Evolutionary conservation across 495 filamentous ascomycete genomes (phyloP), one percentile per base, ranked within the genome.

Genomic region (Tuber brumale): DNA sequence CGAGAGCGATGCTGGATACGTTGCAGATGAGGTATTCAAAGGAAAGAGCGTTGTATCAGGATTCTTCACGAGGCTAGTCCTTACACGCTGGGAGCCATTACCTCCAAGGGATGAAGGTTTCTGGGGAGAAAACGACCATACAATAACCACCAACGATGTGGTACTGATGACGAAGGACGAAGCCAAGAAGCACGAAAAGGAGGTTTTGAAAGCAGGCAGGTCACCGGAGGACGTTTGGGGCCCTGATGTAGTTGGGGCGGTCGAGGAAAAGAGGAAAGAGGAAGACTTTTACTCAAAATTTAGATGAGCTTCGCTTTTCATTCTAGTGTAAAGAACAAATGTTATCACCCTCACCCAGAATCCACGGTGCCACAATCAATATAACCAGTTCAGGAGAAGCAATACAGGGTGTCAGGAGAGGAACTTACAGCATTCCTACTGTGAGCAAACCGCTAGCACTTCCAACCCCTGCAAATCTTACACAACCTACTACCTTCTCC

Each of bases 131-230:
- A 86, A 90, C 70, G 90, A 92, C 43, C 94, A 97, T 83, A 93
- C 91, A 76, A 88, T 87, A 41, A 86, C 90, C 9, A 88, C 87
- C 31, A 75, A 87, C 39, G 91, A 97, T 43, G 83, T 99, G 46
- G 95, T 98, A 7, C 92, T 92, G 80, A 94, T 99, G 94, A 98
- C 96, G 12, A 97, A 95, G 84, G 95, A 98, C 76, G 95, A 98
- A 83, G 91, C 90, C n/a, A 85, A 87, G 18, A 86, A 86, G 73
- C 95, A 99, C 82, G 92, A 95, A 82, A 90, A 89, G 77, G 89
- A 93, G 81, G 89, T 97, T 23, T 83, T 98, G n/a, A 89, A 87
- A 77, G 93, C 87, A 1, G 87, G 85, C 8, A 92, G 91, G 86
- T 86, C 72, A 21, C 87, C 87, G 16, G 90, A 93, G 82, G 90